Conservation (phyloP, 306 rosid genomes). For the Prunus campanulata region DNA sequence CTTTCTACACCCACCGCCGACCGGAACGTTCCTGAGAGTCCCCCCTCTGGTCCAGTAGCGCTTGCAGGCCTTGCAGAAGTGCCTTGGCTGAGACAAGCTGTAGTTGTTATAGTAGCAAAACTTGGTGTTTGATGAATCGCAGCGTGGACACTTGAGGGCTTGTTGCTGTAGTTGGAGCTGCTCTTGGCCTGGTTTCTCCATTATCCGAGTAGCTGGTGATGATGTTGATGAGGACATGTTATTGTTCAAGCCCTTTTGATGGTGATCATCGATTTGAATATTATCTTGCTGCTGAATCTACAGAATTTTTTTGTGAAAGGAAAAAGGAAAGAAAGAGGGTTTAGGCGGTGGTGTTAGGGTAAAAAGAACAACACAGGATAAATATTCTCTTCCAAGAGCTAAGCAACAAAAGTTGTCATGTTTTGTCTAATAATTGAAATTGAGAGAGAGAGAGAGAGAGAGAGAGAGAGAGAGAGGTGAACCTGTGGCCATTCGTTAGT, state of each 20-base stretch:
- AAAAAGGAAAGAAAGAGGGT: slow-evolving; percentile 5
- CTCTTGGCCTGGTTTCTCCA: slow-evolving; percentile 61
- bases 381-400: slow-evolving; percentile 85
- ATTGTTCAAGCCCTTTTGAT: not conserved
- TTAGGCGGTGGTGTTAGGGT: slow-evolving; percentile 45
- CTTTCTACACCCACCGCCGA: slow-evolving; percentile 85
- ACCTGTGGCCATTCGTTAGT: slow-evolving; percentile 76
- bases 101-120: slow-evolving; percentile 97
- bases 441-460: slow-evolving; percentile 28
- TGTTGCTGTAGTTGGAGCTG: slow-evolving; percentile 45
- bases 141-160: slow-evolving; percentile 80
- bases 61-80: slow-evolving; percentile 97
- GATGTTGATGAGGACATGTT: not conserved
- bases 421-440: slow-evolving; percentile 71
- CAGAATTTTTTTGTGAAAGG: not conserved
- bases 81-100: slow-evolving; percentile 90
- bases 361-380: slow-evolving; percentile 44
- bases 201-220: slow-evolving; percentile 16
- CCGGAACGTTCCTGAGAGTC: slow-evolving; percentile 88
- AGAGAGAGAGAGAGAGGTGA: slow-evolving; percentile 32
- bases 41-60: slow-evolving; percentile 98
- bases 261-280: slow-evolving; percentile 38
- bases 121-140: slow-evolving; percentile 91
- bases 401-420: slow-evolving; percentile 74
- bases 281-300: slow-evolving; percentile 24